Percentiles rank a stretch among this genome's conserved stretches.
Conservation (phyloP, 2,329 filamentous ascomycete genomes). For the Nakataea oryzae region DNA sequence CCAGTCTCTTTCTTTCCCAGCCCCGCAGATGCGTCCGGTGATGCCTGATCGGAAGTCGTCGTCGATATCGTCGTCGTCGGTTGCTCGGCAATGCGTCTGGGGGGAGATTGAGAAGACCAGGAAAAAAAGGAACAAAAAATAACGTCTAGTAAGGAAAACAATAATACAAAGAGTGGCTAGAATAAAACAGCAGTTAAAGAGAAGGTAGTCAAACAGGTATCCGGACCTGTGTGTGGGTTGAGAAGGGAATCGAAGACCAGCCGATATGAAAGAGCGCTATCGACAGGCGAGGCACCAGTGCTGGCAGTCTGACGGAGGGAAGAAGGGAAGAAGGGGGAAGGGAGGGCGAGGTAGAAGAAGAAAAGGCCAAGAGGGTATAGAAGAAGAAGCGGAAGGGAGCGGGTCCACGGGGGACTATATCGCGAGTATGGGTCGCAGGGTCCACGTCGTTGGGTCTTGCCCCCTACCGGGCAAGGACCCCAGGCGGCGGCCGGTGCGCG, state of each 20-base stretch:
- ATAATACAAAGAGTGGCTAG: slow-evolving; percentile 17
- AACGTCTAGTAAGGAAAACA: slow-evolving; percentile 11
- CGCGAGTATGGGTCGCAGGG: slow-evolving; percentile 9
- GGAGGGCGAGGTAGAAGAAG: slow-evolving; percentile 13
- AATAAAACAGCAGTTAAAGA: slow-evolving; percentile 15
- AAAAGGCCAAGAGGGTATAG: slow-evolving; percentile 12
- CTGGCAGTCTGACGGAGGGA: slow-evolving; percentile 22
- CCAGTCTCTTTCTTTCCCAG: slow-evolving; percentile 2
- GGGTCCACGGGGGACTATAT: slow-evolving; percentile 18
- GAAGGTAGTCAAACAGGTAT: slow-evolving; percentile 27
- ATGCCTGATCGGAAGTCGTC: neutral
- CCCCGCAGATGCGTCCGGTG: neutral
- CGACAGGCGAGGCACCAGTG: slow-evolving; percentile 40
- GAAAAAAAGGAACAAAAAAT: slow-evolving; percentile 11
- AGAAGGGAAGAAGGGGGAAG: slow-evolving; percentile 17
- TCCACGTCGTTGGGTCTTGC: slow-evolving; percentile 15
- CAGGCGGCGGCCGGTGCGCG: slow-evolving; percentile 15
- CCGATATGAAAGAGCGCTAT: slow-evolving; percentile 42
- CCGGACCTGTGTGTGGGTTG: slow-evolving; percentile 38
- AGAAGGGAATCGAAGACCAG: slow-evolving; percentile 16
- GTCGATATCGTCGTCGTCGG: neutral
- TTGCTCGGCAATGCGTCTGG: neutral
- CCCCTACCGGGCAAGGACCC: slow-evolving; percentile 22
- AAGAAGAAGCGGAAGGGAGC: slow-evolving; percentile 9
- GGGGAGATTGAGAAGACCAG: slow-evolving; percentile 8